These are phyloP conservation scores for Fusarium acutatum DNA, from an alignment of 2,329 filamentous ascomycete genomes.

Conservation along the genomic window DNA sequence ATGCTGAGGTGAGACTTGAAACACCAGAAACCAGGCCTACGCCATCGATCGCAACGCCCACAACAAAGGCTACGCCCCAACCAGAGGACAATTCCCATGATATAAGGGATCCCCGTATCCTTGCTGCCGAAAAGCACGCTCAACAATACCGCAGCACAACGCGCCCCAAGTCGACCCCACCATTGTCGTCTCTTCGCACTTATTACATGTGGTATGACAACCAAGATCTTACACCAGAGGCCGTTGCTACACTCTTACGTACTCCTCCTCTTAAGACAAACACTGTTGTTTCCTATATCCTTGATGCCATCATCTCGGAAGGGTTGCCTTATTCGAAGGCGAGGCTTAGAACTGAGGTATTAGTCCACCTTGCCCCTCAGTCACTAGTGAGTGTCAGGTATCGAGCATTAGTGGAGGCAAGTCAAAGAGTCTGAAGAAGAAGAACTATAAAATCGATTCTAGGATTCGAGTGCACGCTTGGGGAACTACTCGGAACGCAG, in stretches of 20 bases:
- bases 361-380: slow-evolving; percentile 46
- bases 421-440: slow-evolving; percentile 4
- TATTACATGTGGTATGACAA: slow-evolving; percentile 72
- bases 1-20: slow-evolving; percentile 19
- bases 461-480: neutral
- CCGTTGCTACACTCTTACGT: slow-evolving; percentile 65
- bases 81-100: neutral
- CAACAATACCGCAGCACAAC: slow-evolving; percentile 48
- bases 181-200: slow-evolving; percentile 57
- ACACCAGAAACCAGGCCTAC: neutral
- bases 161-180: slow-evolving; percentile 30
- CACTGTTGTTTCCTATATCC: slow-evolving; percentile 68
- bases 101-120: slow-evolving; percentile 51
- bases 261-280: slow-evolving; percentile 64
- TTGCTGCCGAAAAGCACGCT: slow-evolving; percentile 53
- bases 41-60: neutral
- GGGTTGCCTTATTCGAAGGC: slow-evolving; percentile 58
- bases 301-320: slow-evolving; percentile 62
- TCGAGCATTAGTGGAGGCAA: slow-evolving; percentile 36
- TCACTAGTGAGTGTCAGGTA: slow-evolving; percentile 35
- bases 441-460: neutral
- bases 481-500: neutral
- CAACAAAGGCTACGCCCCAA: neutral
- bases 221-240: slow-evolving; percentile 55
- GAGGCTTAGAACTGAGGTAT: slow-evolving; percentile 56